Evolutionary conservation across 1,284 basidiomycete species (phyloP).

Genomic region (Vanrija humicola): DNA sequence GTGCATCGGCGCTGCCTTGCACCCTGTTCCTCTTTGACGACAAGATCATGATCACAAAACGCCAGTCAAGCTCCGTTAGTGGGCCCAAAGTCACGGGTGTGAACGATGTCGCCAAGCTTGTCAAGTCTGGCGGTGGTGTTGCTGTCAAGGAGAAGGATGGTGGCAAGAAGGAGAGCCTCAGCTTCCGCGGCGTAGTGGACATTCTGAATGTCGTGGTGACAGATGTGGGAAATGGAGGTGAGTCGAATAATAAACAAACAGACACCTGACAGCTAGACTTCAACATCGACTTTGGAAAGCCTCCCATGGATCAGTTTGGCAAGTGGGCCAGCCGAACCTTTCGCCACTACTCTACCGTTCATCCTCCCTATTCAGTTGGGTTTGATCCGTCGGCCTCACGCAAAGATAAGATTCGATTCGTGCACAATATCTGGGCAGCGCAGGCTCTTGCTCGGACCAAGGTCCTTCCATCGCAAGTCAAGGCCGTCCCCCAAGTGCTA

Average conservation of each 20-base stretch:
- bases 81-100: slow-evolving; percentile 75
- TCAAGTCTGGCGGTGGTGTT: slow-evolving; percentile 53
- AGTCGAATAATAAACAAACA: slow-evolving; percentile 24
- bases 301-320: slow-evolving; percentile 72
- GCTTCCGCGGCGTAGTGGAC: slow-evolving; percentile 80
- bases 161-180: slow-evolving; percentile 70
- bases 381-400: slow-evolving; percentile 62
- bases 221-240: slow-evolving; percentile 78
- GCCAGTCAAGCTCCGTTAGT: slow-evolving; percentile 68
- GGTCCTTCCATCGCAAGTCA: slow-evolving; percentile 39
- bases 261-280: slow-evolving; percentile 58
- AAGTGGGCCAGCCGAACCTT: slow-evolving; percentile 78
- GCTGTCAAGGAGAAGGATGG: slow-evolving; percentile 42
- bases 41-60: slow-evolving; percentile 85
- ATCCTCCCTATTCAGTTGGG: slow-evolving; percentile 62
- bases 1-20: slow-evolving; percentile 60
- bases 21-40: slow-evolving; percentile 94
- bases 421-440: slow-evolving; percentile 78
- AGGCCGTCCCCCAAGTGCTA: slow-evolving; percentile 54
- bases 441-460: slow-evolving; percentile 73
- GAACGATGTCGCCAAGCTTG: slow-evolving; percentile 74
- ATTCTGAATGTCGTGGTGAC: slow-evolving; percentile 77
- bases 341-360: slow-evolving; percentile 66
- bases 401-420: slow-evolving; percentile 70
- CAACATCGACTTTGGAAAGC: slow-evolving; percentile 73